Base-by-base conservation (phyloP, 2,329 filamentous ascomycete genomes). In the Verticillium alfalfae region DNA sequence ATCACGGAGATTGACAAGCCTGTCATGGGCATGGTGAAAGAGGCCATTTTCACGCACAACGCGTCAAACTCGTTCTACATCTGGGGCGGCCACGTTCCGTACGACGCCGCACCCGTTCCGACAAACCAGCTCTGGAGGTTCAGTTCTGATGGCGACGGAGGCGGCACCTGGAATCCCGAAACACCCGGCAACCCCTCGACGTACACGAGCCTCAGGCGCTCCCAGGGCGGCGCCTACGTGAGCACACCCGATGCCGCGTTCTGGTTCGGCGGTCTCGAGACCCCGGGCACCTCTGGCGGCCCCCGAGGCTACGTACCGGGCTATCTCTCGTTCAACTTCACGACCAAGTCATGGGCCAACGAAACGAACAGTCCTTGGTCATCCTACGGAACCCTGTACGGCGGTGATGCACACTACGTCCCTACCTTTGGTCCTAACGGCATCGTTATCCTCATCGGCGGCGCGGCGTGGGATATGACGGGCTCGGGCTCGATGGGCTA, bases 171-270 rank as follows among this genome's bases (percentile, higher is more conserved):
- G 75, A 63, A 65, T 9, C 62, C 66, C 57, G 65, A 68, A 6
- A 61, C 65, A 16, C 69, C 71, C 6, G 62, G 66, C 7, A 70
- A 74, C 57, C 67, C 61, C 49, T 63, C 64, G 52, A 69, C 70
- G 37, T 79, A 77, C 54, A 73, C 74, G 41, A 68, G 73, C 39
- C 68, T 81, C 10, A 67, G 72, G 5, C 69, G 74, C n/a, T 66
- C 70, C 0, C 66, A 67, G 2, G 68, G 68, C 12, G 67, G 70
- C 15, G 69, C 72, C 16, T 70, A 66, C 55, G 65, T 69, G 1
- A 68, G 69, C 45, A 65, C 60, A n/a, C 60, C 64, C 26, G 65
- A 69, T 10, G 64, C 67, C 3, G 74, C 71, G 2, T 76, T 71
- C 57, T 71, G 70, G 5, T 61, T 76, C 6, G 72, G 74, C 2